These are phyloP conservation scores for Reticulascus tulasneorum DNA, from an alignment of 2,329 filamentous ascomycete genomes.

Conservation along the genomic window DNA sequence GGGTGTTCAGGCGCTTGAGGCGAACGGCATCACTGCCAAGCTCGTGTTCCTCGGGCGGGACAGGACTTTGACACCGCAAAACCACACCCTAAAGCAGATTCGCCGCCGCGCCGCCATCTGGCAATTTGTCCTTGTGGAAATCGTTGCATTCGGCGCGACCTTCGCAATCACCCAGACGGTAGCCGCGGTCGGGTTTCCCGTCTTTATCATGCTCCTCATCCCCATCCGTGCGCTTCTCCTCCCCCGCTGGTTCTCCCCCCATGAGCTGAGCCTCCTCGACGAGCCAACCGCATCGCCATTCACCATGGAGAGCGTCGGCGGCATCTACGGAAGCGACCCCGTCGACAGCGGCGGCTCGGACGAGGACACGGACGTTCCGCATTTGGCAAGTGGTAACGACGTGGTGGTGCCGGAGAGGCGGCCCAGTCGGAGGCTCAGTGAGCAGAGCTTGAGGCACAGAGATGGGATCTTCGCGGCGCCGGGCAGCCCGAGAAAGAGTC, in stretches of 20 bases:
- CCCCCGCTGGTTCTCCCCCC: constrained; percentile 54
- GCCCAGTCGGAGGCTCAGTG: constrained; percentile 8
- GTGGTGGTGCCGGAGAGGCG: constrained; percentile 11
- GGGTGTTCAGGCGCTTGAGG: constrained; percentile 73
- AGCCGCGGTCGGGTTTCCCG: constrained; percentile 75
- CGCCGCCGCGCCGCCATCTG: constrained; percentile 64
- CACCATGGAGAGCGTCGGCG: constrained; percentile 72
- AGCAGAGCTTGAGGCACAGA: constrained; percentile 6
- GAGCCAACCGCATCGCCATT: constrained; percentile 72
- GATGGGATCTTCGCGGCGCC: constrained; percentile 23
- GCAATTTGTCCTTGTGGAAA: constrained; percentile 65
- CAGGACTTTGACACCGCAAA: constrained; percentile 52
- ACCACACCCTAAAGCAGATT: constrained; percentile 58
- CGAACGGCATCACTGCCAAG: constrained; percentile 74
- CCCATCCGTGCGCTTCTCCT: constrained; percentile 62
- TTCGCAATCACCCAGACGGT: constrained; percentile 83
- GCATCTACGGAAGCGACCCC: constrained; percentile 45
- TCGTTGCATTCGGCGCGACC: constrained; percentile 69
- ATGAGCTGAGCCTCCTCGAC: constrained; percentile 63
- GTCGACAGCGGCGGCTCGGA: constrained; percentile 15
- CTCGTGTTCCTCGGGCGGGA: constrained; percentile 67
- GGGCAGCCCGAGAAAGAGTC: constrained; percentile 24
- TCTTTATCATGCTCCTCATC: constrained; percentile 67
- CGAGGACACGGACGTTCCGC: constrained; percentile 1
- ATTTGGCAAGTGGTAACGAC: constrained; percentile 7